Evolutionary conservation across 2,329 filamentous ascomycete genomes (phyloP).

Genomic region (Scortechinia acanthostroma): DNA sequence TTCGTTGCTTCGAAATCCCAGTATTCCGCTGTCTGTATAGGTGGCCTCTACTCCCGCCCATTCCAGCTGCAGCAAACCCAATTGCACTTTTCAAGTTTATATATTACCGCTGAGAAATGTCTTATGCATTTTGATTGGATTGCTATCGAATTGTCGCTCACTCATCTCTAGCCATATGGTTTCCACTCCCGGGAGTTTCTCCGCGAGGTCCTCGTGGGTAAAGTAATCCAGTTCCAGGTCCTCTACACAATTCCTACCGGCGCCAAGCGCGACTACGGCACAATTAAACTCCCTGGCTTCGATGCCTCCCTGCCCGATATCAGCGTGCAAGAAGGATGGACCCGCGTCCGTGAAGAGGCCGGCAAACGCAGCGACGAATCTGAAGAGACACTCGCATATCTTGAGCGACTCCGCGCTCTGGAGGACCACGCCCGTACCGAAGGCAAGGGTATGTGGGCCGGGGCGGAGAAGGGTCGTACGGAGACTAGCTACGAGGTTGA

Average conservation of each 20-base stretch:
- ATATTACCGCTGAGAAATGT: no score
- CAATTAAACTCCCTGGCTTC: constrained; percentile 63
- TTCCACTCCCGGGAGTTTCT: constrained; percentile 94
- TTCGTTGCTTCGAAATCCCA: no score
- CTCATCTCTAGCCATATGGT: constrained; percentile 60
- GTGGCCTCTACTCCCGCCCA: no score
- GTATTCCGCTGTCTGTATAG: no score
- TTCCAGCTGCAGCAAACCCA: no score
- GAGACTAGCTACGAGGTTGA: constrained; percentile 76
- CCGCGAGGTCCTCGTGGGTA: constrained; percentile 76
- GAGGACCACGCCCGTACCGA: constrained; percentile 74
- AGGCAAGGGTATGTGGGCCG: constrained; percentile 74
- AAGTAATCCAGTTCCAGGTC: constrained; percentile 76
- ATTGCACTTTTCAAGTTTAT: no score
- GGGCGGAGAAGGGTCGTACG: constrained; percentile 51
- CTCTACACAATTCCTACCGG: constrained; percentile 79
- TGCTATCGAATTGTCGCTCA: neutral
- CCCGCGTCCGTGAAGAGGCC: constrained; percentile 88
- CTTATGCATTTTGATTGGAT: neutral
- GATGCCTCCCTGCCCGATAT: constrained; percentile 75
- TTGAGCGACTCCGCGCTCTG: constrained; percentile 72
- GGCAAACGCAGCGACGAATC: constrained; percentile 77
- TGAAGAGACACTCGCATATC: constrained; percentile 62
- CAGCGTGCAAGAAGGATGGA: constrained; percentile 80
- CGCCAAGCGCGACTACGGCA: constrained; percentile 78